A percentile compares a stretch with the other conserved stretches of the same genome.
phyloP scores from a whole-genome alignment of 2,329 filamentous ascomycete genomes.

The Hortaea werneckii region DNA sequence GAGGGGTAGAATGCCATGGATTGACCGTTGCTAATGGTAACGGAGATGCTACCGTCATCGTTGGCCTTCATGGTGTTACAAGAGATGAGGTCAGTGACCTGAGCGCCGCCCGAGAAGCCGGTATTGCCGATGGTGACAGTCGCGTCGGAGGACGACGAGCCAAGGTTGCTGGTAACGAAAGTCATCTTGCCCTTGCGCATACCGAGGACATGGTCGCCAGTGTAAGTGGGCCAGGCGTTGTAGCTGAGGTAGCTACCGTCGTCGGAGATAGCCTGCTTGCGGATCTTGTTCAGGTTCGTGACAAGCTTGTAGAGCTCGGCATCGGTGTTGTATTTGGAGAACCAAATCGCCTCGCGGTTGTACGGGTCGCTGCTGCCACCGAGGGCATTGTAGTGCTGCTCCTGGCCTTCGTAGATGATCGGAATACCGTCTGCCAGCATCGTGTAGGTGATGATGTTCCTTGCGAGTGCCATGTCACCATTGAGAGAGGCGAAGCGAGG shows the following conservation, averaged over 20 bases:
- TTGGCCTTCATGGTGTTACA: conserved; percentile 24
- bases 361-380: conserved; percentile 26
- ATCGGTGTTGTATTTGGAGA: conserved; percentile 30
- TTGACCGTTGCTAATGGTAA: conserved; percentile 27
- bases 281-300: conserved; percentile 40
- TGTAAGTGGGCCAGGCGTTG: conserved; percentile 30
- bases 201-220: conserved; percentile 33
- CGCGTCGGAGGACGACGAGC: conserved; percentile 15
- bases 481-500: conserved; percentile 38
- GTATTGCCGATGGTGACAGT: conserved; percentile 18
- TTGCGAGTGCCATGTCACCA: conserved; percentile 45
- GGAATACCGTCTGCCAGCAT: conserved; percentile 53
- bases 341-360: conserved; percentile 35
- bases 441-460: conserved; percentile 53
- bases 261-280: conserved; percentile 34
- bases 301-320: conserved; percentile 34
- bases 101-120: conserved; percentile 18
- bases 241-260: conserved; percentile 31
- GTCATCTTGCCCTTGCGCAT: conserved; percentile 40
- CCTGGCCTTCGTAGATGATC: conserved; percentile 56
- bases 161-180: conserved; percentile 25
- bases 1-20: conserved; percentile 29
- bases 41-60: conserved; percentile 19
- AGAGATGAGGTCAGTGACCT: conserved; percentile 29
- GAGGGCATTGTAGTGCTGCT: conserved; percentile 44